Evolutionary conservation across 2,329 filamentous ascomycete genomes (phyloP).

Genomic region (Alternaria atra): DNA sequence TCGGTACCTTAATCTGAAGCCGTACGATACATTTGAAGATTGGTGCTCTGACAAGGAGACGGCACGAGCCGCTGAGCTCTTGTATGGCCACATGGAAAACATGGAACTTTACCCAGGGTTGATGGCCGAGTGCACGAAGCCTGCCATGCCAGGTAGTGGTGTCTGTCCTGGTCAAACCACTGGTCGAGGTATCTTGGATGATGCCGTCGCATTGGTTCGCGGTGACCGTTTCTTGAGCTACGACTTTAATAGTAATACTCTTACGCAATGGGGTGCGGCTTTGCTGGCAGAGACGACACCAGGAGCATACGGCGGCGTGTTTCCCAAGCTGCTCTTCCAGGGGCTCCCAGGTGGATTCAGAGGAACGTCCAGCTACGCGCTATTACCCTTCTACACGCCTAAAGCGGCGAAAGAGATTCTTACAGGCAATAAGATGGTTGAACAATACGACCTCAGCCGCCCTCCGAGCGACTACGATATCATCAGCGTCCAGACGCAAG

Average conservation of each 20-base stretch:
- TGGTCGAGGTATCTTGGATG: slow-evolving; percentile 76
- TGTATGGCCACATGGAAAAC: slow-evolving; percentile 78
- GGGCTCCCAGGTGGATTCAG: slow-evolving; percentile 59
- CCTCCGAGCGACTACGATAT: slow-evolving; percentile 55
- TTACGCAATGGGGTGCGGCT: slow-evolving; percentile 60
- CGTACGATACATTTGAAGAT: slow-evolving; percentile 79
- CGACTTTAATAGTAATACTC: slow-evolving; percentile 62
- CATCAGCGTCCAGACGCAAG: slow-evolving; percentile 60
- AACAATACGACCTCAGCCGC: slow-evolving; percentile 58
- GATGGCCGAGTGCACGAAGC: slow-evolving; percentile 78
- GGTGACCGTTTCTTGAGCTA: slow-evolving; percentile 79
- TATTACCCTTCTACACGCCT: slow-evolving; percentile 63
- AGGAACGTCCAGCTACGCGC: slow-evolving; percentile 58
- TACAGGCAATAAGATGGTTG: slow-evolving; percentile 56
- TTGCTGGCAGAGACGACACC: slow-evolving; percentile 51
- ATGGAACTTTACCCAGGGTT: slow-evolving; percentile 84
- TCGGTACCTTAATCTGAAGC: slow-evolving; percentile 79
- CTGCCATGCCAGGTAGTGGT: slow-evolving; percentile 73
- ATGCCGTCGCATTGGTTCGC: slow-evolving; percentile 77
- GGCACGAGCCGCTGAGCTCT: slow-evolving; percentile 63
- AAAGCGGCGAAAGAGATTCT: slow-evolving; percentile 59
- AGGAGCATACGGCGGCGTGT: slow-evolving; percentile 59
- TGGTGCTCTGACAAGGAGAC: slow-evolving; percentile 81
- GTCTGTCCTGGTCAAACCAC: slow-evolving; percentile 75
- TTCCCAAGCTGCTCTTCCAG: slow-evolving; percentile 55